Evolutionary conservation across 2,329 filamentous ascomycete species (phyloP), one percentile per base, ranked within the genome.

Genomic region (Colletotrichum sojae): DNA sequence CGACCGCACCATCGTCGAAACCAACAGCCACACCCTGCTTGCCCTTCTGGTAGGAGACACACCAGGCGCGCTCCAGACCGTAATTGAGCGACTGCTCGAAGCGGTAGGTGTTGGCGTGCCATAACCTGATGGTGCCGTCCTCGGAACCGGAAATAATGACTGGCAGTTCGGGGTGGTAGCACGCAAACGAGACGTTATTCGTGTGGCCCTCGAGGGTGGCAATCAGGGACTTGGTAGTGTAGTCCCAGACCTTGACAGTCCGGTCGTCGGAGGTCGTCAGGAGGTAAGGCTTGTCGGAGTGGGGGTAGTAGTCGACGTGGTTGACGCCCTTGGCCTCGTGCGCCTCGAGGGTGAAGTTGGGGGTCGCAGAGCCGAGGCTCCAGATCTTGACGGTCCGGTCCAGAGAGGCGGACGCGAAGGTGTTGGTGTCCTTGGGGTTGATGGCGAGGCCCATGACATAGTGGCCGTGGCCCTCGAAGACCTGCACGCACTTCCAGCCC

Each of bases 261-360:
- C 62, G 63, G 43, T 98, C 96, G 79, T 99, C 96, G 8, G 94
- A 97, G 15, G 95, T 98, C 25, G 96, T 99, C 72, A 99, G 91
- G 53, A 99, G 91, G 78, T 99, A 98, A 27, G 90, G 90, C 80
- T 92, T 92, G 77, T 92, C 90, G 74, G 89, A 90, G 76, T 91
- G 90, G 12, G 90, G 90, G 76, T 92, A 92, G 83, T 92, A 99
- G 78, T 99, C 96, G 75, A 99, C 95, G 78, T 97, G 94, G 83
- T 99, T 99, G 72, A 99, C 96, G 76, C 95, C 95, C 85, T 98
- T 98, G 46, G 93, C 94, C 83, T 98, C 95, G 79, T 98, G 95
- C 22, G 96, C 96, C 81, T 99, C 96, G 53, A 99, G 89, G 2
- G 96, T 98, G 82, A 97, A 98, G 83, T 98, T 98, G 68, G 96